These are phyloP conservation scores for Aspergillus hiratsukae DNA, from an alignment of 2,329 filamentous ascomycete genomes.

Conservation along the genomic window DNA sequence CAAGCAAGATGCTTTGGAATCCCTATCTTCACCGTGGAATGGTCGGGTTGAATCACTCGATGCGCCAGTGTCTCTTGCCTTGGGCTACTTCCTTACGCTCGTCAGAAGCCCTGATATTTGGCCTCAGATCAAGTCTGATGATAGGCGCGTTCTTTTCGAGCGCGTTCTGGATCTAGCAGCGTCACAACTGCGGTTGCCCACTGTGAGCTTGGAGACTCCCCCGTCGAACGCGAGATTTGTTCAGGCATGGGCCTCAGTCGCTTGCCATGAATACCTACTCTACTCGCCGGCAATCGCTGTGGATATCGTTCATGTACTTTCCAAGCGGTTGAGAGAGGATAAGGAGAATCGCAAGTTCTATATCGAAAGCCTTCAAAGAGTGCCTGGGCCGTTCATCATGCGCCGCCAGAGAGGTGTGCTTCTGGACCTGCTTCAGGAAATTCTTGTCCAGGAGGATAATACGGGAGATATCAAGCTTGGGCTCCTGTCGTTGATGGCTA, in stretches of 20 bases:
- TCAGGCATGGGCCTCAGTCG: constrained; percentile 35
- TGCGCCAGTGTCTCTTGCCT: constrained; percentile 24
- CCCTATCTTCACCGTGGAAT: constrained; percentile 31
- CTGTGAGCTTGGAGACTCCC: constrained; percentile 22
- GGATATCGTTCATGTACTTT: constrained; percentile 32
- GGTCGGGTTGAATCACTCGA: constrained; percentile 34
- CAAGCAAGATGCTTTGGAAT: constrained; percentile 20
- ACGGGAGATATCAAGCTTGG: constrained; percentile 26
- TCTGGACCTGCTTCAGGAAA: constrained; percentile 32
- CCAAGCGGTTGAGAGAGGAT: constrained; percentile 28
- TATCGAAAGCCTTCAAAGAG: constrained; percentile 33
- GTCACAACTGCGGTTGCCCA: constrained; percentile 22
- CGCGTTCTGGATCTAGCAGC: constrained; percentile 29
- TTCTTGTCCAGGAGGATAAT: constrained; percentile 26
- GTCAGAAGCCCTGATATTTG: constrained; percentile 28
- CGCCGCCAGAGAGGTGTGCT: constrained; percentile 33
- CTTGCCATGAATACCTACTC: constrained; percentile 38
- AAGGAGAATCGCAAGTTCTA: constrained; percentile 24
- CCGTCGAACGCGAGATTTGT: constrained; percentile 27
- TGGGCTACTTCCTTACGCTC: constrained; percentile 33
- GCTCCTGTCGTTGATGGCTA: constrained; percentile 37
- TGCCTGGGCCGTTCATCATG: constrained; percentile 33
- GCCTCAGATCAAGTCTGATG: constrained; percentile 25
- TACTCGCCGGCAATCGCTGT: constrained; percentile 28
- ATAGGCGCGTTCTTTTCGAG: constrained; percentile 29